A percentile compares a stretch with the other conserved stretches of the same genome.
Conservation (phyloP, 2,329 filamentous ascomycete genomes). For the Colletotrichum sp. region DNA sequence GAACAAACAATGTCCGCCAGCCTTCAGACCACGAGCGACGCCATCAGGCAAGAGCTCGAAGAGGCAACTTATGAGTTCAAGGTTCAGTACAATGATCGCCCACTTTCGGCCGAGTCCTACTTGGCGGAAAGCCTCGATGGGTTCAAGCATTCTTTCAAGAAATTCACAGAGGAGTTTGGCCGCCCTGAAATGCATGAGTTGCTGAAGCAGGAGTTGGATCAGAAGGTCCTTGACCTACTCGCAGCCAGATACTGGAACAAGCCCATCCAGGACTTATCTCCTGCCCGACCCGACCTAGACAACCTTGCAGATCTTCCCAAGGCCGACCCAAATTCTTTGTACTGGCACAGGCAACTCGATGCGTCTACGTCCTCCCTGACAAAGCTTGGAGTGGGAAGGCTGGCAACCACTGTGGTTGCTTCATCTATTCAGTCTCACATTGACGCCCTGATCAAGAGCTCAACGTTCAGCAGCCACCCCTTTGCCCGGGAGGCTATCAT, state of each 20-base stretch:
- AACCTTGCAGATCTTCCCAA: conserved; percentile 80
- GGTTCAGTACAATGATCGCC: conserved; percentile 97
- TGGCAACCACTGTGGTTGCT: conserved; percentile 91
- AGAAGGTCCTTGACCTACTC: conserved; percentile 90
- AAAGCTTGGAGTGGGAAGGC: conserved; percentile 89
- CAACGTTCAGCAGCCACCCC: conserved; percentile 88
- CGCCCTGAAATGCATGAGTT: conserved; percentile 87
- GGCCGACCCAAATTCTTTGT: conserved; percentile 81
- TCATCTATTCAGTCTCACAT: conserved; percentile 86
- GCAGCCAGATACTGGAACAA: conserved; percentile 98
- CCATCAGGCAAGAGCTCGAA: conserved; percentile 92
- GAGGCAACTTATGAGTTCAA: conserved; percentile 99
- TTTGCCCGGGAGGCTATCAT: conserved; percentile 93
- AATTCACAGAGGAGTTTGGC: conserved; percentile 89
- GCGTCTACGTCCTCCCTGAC: conserved; percentile 89
- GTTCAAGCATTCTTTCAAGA: conserved; percentile 98
- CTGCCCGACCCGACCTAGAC: conserved; percentile 70
- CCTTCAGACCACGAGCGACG: conserved; percentile 86
- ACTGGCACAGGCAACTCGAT: conserved; percentile 95
- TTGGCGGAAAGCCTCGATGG: conserved; percentile 92
- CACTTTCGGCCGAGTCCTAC: conserved; percentile 94
- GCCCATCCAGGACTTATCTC: conserved; percentile 82
- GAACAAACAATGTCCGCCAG: conserved; percentile 97
- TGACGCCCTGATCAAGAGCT: conserved; percentile 77
- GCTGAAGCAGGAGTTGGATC: conserved; percentile 90